phyloP scores from a whole-genome alignment of 2,329 filamentous ascomycete species.

The Pseudogymnoascus sp. region DNA sequence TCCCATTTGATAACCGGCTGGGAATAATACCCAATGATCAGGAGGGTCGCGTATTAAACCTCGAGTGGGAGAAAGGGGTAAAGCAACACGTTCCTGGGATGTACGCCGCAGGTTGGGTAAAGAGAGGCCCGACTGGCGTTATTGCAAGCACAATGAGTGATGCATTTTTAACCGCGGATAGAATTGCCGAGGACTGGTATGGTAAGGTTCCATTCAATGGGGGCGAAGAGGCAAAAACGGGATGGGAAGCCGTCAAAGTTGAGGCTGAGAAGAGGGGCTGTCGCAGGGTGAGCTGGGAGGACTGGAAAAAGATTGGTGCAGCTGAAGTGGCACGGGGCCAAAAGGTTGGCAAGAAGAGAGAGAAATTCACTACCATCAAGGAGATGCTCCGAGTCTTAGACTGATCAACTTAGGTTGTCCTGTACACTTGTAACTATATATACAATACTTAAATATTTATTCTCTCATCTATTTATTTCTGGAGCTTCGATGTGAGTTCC shows the following conservation, averaged over 20 bases:
- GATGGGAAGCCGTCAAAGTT: conserved; percentile 69
- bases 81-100: conserved; percentile 57
- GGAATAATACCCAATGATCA: conserved; percentile 81
- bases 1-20: conserved; percentile 67
- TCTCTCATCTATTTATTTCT: conserved; percentile 29
- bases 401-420: conserved; percentile 23
- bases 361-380: conserved; percentile 54
- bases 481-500: conserved; percentile 92
- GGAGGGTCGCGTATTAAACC: conserved; percentile 58
- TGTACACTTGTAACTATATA: conserved; percentile 8
- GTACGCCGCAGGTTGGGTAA: conserved; percentile 96
- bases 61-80: conserved; percentile 73
- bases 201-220: conserved; percentile 41
- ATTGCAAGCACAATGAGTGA: conserved; percentile 96
- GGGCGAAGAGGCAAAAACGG: conserved; percentile 36
- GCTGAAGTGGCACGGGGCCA: conserved; percentile 64
- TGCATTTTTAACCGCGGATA: conserved; percentile 81
- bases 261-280: conserved; percentile 51
- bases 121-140: conserved; percentile 86
- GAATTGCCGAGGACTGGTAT: conserved; percentile 72
- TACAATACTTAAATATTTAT: conserved; percentile 12
- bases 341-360: conserved; percentile 65
- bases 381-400: conserved; percentile 51
- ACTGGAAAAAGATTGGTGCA: conserved; percentile 81
- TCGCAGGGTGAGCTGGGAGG: conserved; percentile 67